phyloP scores from a whole-genome alignment of 2,329 filamentous ascomycete species.

The Aureobasidium melanogenum region DNA sequence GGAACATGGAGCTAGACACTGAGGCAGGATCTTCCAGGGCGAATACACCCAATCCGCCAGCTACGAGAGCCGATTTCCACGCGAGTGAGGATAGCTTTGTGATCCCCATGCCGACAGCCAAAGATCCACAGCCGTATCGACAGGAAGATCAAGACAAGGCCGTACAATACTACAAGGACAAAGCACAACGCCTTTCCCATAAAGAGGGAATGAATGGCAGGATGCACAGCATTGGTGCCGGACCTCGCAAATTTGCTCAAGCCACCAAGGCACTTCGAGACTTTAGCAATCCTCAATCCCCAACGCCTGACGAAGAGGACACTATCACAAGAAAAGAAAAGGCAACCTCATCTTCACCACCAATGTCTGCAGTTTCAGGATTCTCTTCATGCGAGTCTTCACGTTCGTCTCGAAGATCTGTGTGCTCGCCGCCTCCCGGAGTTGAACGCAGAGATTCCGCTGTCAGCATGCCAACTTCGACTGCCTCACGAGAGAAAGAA shows the following conservation, averaged over 20 bases:
- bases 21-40: constrained; percentile 13
- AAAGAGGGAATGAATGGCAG: constrained; percentile 12
- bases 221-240: constrained; percentile 12
- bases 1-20: constrained; percentile 15
- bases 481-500: background rate
- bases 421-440: background rate
- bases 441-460: constrained; percentile 1
- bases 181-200: constrained; percentile 21
- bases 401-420: background rate
- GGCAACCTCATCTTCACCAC: background rate
- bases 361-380: background rate
- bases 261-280: constrained; percentile 11
- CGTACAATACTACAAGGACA: constrained; percentile 22
- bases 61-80: background rate
- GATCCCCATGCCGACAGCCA: constrained; percentile 27
- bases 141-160: constrained; percentile 25
- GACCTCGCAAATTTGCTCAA: constrained; percentile 13
- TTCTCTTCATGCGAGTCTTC: background rate
- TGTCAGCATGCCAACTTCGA: background rate
- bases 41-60: background rate
- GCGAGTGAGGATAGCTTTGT: constrained; percentile 22
- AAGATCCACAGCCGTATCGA: constrained; percentile 25
- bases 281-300: background rate
- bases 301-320: background rate
- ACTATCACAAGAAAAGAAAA: background rate